Conservation (phyloP, 2,329 filamentous ascomycete genomes). For the Monilinia aucupariae region DNA sequence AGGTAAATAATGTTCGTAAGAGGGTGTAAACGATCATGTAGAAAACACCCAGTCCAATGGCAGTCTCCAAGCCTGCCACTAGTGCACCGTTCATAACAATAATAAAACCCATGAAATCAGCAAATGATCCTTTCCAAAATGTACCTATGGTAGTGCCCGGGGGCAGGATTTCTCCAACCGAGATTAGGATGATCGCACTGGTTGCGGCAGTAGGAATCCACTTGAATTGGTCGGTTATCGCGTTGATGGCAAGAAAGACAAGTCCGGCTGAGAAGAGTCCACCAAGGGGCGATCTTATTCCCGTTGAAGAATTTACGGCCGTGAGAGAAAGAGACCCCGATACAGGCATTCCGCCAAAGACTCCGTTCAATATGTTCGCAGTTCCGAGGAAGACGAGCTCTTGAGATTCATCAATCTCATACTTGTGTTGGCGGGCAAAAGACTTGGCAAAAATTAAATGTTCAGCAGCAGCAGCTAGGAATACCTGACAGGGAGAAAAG, state of each 20-base stretch:
- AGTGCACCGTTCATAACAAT: conserved; percentile 6
- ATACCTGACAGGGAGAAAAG: conserved; percentile 33
- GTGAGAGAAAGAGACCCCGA: conserved; percentile 63
- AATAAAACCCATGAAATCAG: conserved; percentile 53
- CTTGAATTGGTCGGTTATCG: conserved; percentile 55
- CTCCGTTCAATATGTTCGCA: conserved; percentile 58
- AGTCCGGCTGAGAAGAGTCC: conserved; percentile 56
- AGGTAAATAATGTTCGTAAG: conserved; percentile 1
- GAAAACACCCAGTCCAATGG: neutral
- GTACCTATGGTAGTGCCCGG: neutral
- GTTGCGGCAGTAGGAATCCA: conserved; percentile 64
- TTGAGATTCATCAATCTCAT: conserved; percentile 58
- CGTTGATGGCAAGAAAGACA: conserved; percentile 56
- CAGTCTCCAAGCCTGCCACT: neutral
- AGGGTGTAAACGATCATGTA: conserved; percentile 9
- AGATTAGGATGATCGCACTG: conserved; percentile 51
- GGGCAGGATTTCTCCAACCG: neutral
- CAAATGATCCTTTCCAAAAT: conserved; percentile 47
- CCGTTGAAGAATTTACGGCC: conserved; percentile 60
- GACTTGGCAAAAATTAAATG: conserved; percentile 60
- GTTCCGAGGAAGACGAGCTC: conserved; percentile 59
- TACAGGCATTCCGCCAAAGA: conserved; percentile 59
- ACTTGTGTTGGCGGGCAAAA: conserved; percentile 57
- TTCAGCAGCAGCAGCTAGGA: conserved; percentile 52
- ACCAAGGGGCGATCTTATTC: conserved; percentile 56